Conservation (phyloP, 164 flowering plant species). For the Magnolia kwangsiensis region DNA sequence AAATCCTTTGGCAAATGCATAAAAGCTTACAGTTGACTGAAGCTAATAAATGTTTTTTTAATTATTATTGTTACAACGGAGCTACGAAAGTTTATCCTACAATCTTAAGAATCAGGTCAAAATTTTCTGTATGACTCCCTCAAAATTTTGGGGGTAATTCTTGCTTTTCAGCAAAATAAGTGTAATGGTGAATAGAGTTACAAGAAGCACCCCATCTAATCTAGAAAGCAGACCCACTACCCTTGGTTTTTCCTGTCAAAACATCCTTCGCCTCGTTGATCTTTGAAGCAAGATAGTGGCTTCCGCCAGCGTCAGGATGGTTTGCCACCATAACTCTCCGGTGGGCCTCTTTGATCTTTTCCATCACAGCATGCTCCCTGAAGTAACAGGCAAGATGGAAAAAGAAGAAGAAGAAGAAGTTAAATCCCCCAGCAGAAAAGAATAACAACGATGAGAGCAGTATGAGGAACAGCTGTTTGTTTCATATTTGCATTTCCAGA, state of each 20-base stretch:
- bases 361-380: constrained; percentile 37
- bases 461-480: not conserved
- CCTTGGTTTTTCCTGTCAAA: constrained; percentile 20
- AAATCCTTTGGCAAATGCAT: not conserved
- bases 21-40: not conserved
- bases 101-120: not conserved
- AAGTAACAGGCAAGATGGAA: not conserved
- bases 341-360: constrained; percentile 47
- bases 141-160: not conserved
- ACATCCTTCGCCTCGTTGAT: constrained; percentile 43
- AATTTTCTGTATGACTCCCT: not conserved
- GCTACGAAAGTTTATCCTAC: not conserved
- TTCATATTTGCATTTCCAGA: not conserved
- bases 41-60: too few relatives aligned
- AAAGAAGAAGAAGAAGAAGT: not conserved
- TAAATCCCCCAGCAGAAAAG: not conserved
- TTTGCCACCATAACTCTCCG: constrained; percentile 44
- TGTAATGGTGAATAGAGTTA: not conserved
- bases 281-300: constrained; percentile 39
- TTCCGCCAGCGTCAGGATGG: constrained; percentile 46
- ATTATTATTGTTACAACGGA: not conserved
- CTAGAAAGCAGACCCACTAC: constrained; percentile 28
- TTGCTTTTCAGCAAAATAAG: not conserved
- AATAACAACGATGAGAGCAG: not conserved
- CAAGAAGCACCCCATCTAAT: not conserved